phyloP scores from a whole-genome alignment of 2,329 filamentous ascomycete genomes.

The Exophiala xenobiotica region DNA sequence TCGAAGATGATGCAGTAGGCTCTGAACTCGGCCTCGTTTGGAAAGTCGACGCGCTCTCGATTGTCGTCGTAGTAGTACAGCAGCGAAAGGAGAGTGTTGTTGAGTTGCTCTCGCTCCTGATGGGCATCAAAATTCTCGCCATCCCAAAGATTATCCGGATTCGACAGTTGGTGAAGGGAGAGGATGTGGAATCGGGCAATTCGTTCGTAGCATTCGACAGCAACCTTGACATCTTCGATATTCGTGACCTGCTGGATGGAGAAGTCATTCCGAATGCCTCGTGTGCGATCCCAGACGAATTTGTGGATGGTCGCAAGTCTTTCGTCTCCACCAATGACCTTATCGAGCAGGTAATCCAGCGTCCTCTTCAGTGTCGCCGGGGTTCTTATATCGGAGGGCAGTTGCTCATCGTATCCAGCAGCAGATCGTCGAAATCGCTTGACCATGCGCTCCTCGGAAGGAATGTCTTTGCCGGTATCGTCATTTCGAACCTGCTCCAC shows the following conservation, averaged over 20 bases:
- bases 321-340: slow-evolving; percentile 52
- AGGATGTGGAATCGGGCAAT: slow-evolving; percentile 65
- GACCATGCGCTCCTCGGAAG: slow-evolving; percentile 59
- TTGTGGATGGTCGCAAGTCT: slow-evolving; percentile 56
- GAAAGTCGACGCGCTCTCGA: slow-evolving; percentile 48
- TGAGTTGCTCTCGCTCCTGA: slow-evolving; percentile 64
- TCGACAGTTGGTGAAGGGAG: slow-evolving; percentile 60
- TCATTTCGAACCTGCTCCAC: slow-evolving; percentile 22
- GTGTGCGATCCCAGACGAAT: slow-evolving; percentile 66
- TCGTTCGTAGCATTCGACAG: slow-evolving; percentile 61
- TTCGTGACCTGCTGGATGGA: slow-evolving; percentile 61
- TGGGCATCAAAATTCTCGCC: slow-evolving; percentile 55
- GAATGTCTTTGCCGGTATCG: slow-evolving; percentile 32
- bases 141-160: slow-evolving; percentile 47
- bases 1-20: slow-evolving; percentile 62
- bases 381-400: slow-evolving; percentile 63
- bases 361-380: slow-evolving; percentile 50
- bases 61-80: slow-evolving; percentile 62
- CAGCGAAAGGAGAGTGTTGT: slow-evolving; percentile 61
- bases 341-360: slow-evolving; percentile 49
- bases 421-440: slow-evolving; percentile 64
- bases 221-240: slow-evolving; percentile 55
- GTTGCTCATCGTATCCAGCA: slow-evolving; percentile 61
- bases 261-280: slow-evolving; percentile 65
- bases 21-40: slow-evolving; percentile 63